Conservation (phyloP, 345 rosid genomes). For the Bruguiera gymnorhiza region DNA sequence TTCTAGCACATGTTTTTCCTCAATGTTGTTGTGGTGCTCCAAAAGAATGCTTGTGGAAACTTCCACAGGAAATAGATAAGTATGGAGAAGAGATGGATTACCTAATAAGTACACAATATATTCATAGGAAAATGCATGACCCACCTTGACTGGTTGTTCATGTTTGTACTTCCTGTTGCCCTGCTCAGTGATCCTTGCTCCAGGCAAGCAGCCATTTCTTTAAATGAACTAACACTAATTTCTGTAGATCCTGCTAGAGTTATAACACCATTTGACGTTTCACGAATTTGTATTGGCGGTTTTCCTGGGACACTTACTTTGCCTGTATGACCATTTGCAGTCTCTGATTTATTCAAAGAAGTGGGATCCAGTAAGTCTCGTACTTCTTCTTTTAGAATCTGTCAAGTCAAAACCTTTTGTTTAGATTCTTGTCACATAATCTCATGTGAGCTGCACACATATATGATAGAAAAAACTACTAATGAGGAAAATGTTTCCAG, state of each 20-base stretch:
- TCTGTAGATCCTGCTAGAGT: constrained; percentile 99
- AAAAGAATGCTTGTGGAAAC: too few relatives aligned
- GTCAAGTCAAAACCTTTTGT: constrained; percentile 21
- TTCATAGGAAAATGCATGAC: constrained; percentile 7
- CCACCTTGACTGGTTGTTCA: constrained; percentile 97
- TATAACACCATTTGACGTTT: constrained; percentile 91
- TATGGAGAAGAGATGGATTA: too few relatives aligned
- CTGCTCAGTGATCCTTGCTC: constrained; percentile 93
- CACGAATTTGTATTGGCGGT: constrained; percentile 95
- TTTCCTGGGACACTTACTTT: constrained; percentile 71
- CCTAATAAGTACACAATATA: background rate
- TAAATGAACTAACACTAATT: constrained; percentile 64
- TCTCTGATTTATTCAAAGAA: constrained; percentile 55
- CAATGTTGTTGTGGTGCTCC: too few relatives aligned
- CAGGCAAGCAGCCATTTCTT: constrained; percentile 91
- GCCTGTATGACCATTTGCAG: constrained; percentile 47
- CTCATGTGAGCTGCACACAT: background rate
- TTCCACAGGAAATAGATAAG: too few relatives aligned
- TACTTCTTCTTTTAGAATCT: constrained; percentile 99
- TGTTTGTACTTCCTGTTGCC: constrained; percentile 98
- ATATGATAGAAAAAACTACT: constrained; percentile 5
- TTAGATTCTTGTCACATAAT: constrained; percentile 22
- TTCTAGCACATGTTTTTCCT: too few relatives aligned
- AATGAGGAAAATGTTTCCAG: constrained; percentile 8
- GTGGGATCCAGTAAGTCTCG: constrained; percentile 81